Conservation (phyloP, 179 eudicot genomes). For the Actinidia chinensis region DNA sequence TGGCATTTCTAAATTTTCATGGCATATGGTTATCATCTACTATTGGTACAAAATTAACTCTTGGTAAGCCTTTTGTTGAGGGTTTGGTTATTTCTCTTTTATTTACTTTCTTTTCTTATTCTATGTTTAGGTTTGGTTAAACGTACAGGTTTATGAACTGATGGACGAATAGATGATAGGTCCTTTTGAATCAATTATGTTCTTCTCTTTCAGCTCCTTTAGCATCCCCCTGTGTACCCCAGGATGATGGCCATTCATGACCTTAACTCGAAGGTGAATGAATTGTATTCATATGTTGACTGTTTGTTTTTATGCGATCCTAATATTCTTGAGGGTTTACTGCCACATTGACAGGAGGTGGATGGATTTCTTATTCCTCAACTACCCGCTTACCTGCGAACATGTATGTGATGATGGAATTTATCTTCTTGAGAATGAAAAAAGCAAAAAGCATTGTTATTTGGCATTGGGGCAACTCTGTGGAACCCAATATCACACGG, state of each 20-base stretch:
- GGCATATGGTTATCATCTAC: no score
- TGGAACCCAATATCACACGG: constrained; percentile 44
- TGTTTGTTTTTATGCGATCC: not conserved
- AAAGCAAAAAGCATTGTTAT: constrained; percentile 77
- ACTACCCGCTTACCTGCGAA: constrained; percentile 73
- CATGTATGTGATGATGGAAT: constrained; percentile 67
- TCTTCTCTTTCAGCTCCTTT: constrained; percentile 65
- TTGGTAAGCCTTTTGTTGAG: not conserved
- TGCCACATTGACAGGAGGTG: constrained; percentile 47
- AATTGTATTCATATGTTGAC: not conserved
- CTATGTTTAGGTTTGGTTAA: constrained; percentile 65
- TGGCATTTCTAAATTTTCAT: no score
- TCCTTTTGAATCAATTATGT: constrained; percentile 84
- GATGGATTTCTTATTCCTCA: constrained; percentile 62
- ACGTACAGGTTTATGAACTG: constrained; percentile 77
- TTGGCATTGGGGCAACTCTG: constrained; percentile 67
- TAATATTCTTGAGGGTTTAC: not conserved
- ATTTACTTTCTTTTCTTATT: constrained; percentile 2
- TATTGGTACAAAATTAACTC: no score
- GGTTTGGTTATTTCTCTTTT: not conserved
- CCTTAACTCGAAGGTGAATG: constrained; percentile 63
- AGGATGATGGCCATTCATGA: constrained; percentile 82
- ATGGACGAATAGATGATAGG: constrained; percentile 78
- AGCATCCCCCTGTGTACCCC: constrained; percentile 85
- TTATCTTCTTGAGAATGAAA: constrained; percentile 90